phyloP scores from a whole-genome alignment of 176 grass and related monocot species.

The Carex scoparia region DNA sequence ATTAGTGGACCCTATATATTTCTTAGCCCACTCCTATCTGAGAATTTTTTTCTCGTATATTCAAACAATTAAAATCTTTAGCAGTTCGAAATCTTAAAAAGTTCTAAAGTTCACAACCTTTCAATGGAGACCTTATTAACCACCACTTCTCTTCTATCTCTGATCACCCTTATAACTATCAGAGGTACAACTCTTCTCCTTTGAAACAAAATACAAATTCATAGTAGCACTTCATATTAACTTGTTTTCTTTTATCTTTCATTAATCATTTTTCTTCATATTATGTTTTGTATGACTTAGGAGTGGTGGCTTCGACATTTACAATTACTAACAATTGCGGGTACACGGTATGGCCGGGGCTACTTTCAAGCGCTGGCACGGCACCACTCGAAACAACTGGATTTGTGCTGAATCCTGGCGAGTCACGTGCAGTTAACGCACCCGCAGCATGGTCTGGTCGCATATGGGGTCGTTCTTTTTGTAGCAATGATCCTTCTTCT shows the following conservation, averaged over 20 bases:
- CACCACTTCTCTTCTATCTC: background rate
- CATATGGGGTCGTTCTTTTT: constrained; percentile 58
- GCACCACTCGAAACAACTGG: constrained; percentile 44
- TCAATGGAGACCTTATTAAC: constrained; percentile 19
- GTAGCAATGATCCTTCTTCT: constrained; percentile 20
- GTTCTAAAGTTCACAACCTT: constrained; percentile 18
- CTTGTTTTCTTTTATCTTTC: background rate
- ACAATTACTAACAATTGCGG: constrained; percentile 52
- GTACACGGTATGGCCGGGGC: constrained; percentile 56
- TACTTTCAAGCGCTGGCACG: constrained; percentile 48
- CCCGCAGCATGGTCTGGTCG: constrained; percentile 59
- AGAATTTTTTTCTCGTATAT: background rate
- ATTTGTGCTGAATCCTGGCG: constrained; percentile 47
- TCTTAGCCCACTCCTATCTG: background rate
- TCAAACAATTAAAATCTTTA: constrained; percentile 20
- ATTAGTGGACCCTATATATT: background rate
- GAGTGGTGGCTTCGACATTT: constrained; percentile 44
- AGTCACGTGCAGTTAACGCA: constrained; percentile 37
- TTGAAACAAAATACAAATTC: background rate
- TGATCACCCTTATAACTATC: background rate
- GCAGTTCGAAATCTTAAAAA: background rate
- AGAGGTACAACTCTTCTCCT: constrained; percentile 6
- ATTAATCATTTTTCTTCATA: background rate
- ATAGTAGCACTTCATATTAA: background rate
- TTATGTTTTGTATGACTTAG: background rate